Evolutionary conservation across 2,329 filamentous ascomycete genomes (phyloP), one percentile per base, ranked within the genome.

Genomic region (Akanthomyces lecanii): DNA sequence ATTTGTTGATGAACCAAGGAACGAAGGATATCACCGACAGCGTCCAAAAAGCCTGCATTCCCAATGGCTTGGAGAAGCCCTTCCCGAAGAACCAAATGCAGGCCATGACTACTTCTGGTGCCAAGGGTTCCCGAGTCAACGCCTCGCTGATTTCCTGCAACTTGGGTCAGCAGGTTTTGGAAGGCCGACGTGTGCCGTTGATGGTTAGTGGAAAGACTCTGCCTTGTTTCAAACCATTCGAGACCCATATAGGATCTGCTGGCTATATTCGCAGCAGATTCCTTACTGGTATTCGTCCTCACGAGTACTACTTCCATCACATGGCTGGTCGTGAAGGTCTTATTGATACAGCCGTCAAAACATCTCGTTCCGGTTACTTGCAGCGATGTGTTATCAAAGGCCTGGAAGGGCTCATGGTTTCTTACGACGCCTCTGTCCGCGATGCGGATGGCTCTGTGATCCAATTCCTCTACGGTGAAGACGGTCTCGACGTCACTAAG

Each of bases 51-150:
- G 84, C 85, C 2, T 97, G 92, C 75, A 82, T 99, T 67, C 95
- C 95, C 0, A 77, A 80, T 23, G 92, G 91, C 48, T 84, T 99
- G 33, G 87, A 91, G 70, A 99, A 98, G 77, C 86, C 90, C 8
- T 99, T 99, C 76, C 95, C 95, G 1, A 89, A 89, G 72, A 99
- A 99, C 72, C 94, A 98, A 77, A 99, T 99, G 94, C 95, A 99
- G 81, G 87, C 91, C 67, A 99, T 99, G 95, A 99, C 95, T 25
- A 90, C 89, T 16, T 97, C 95, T 63, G 95, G 95, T 75, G 95
- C 95, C 58, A 99, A 99, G 79, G 95, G 95, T 73, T 90, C 86
- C 61, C 81, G 85, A 70, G 95, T 99, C 76, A 99, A 99, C 73
- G 95, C 95, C 57, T 97, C 96, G 71, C 86, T 97, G 65, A 99